These are phyloP conservation scores for Pythium insidiosum DNA, from an alignment of 352 stramenopile genomes.

Conservation along the genomic window DNA sequence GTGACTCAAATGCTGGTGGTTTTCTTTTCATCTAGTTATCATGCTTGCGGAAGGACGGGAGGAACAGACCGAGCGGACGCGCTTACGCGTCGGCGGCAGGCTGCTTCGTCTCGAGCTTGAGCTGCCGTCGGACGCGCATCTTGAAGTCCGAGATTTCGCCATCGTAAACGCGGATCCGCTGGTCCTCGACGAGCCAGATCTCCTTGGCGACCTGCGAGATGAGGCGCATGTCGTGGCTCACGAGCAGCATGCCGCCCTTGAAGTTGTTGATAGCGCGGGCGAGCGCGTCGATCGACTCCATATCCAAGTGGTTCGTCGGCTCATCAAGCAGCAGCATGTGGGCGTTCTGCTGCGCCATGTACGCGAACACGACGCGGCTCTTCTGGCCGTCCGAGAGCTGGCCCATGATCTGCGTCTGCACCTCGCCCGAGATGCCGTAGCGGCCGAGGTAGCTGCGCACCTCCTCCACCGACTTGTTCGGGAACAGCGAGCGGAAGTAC, in stretches of 20 bases:
- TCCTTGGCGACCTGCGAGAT: constrained; percentile 98
- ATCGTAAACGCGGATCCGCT: constrained; percentile 93
- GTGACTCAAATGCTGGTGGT: no score
- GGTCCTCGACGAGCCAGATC: constrained; percentile 98
- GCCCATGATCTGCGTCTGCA: constrained; percentile 95
- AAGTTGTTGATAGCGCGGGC: constrained; percentile 98
- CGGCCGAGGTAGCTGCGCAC: constrained; percentile 94
- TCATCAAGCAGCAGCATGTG: constrained; percentile 94
- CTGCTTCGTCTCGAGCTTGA: constrained; percentile 66
- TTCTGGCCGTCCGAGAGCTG: constrained; percentile 97
- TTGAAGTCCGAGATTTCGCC: constrained; percentile 99
- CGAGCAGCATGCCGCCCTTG: constrained; percentile 94
- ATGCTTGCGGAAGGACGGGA: no score
- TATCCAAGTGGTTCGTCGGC: constrained; percentile 88
- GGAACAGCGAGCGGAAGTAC: constrained; percentile 94
- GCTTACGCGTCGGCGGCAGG: background rate
- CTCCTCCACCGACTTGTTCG: constrained; percentile 91
- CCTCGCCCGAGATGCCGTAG: constrained; percentile 94
- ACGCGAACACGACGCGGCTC: constrained; percentile 96
- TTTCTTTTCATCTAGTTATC: no score
- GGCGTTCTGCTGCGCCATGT: constrained; percentile 95
- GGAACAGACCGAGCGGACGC: background rate
- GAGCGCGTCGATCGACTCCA: constrained; percentile 96
- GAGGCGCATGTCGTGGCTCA: constrained; percentile 98
- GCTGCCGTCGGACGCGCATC: constrained; percentile 82